A percentile compares a stretch with the other conserved stretches of the same genome.
These are phyloP conservation scores for Phytopythium ostracodes DNA, from an alignment of 352 stramenopile species.

Conservation along the genomic window DNA sequence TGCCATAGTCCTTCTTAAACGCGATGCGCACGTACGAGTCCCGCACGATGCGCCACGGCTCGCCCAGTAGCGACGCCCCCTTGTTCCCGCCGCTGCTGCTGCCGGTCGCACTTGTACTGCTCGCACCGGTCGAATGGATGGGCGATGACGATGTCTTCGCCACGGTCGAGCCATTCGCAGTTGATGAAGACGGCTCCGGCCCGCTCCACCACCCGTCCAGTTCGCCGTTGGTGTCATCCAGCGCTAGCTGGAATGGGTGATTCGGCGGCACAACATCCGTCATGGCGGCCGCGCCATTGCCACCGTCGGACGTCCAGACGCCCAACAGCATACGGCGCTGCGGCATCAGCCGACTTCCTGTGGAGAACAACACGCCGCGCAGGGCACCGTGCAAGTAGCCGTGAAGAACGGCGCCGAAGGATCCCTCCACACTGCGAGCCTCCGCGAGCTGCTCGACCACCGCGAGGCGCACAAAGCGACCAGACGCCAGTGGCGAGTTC, in stretches of 20 bases:
- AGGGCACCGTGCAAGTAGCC: conserved; percentile 53
- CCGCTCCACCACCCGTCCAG: conserved; percentile 79
- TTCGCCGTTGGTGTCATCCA: conserved; percentile 50
- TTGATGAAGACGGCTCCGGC: conserved; percentile 19
- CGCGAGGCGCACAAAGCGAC: conserved; percentile 54
- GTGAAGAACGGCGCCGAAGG: conserved; percentile 74
- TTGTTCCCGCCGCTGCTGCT: conserved; percentile 1
- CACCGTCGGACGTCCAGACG: conserved; percentile 49
- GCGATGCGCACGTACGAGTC: conserved; percentile 83
- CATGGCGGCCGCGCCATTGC: conserved; percentile 34
- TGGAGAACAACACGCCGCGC: conserved; percentile 46
- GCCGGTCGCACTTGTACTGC: not conserved
- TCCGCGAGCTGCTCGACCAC: conserved; percentile 51
- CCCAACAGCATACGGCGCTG: conserved; percentile 40
- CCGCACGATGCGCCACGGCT: conserved; percentile 74
- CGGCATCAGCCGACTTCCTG: conserved; percentile 13
- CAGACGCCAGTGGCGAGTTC: conserved; percentile 31
- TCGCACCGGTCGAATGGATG: not conserved
- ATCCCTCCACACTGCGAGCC: conserved; percentile 51
- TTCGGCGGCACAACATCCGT: conserved; percentile 60
- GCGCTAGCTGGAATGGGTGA: conserved; percentile 60
- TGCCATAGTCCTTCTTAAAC: conserved; percentile 90
- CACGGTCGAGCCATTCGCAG: conserved; percentile 13
- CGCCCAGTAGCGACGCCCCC: not conserved
- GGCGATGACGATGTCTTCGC: not conserved